A percentile compares a stretch with the other conserved stretches of the same genome.
phyloP scores from a whole-genome alignment of 805 yeast species.

The Hanseniaspora valbyensis region DNA sequence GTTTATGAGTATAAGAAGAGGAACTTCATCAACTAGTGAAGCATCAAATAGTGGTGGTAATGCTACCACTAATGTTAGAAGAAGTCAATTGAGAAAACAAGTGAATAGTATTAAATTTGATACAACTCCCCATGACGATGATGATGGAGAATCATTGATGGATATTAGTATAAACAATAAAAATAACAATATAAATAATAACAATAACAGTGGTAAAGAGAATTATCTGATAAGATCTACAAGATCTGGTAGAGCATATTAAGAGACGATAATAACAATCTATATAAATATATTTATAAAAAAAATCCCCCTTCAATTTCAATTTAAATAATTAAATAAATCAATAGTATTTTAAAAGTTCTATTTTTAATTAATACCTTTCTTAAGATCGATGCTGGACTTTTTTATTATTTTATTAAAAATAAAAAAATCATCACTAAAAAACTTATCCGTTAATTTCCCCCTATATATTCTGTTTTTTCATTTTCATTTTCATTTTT shows the following conservation, averaged over 20 bases:
- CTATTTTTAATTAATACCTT: too few relatives aligned
- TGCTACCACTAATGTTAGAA: neutral
- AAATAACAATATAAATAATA: neutral
- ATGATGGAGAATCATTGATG: slow-evolving; percentile 11
- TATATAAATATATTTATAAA: neutral
- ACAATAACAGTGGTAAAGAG: neutral
- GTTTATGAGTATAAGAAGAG: slow-evolving; percentile 7
- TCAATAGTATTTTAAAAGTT: too few relatives aligned
- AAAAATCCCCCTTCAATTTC: neutral
- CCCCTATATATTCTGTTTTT: too few relatives aligned
- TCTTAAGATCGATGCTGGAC: too few relatives aligned
- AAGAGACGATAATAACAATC: neutral
- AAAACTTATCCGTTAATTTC: too few relatives aligned
- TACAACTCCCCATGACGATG: slow-evolving; percentile 13
- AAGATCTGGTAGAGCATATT: slow-evolving; percentile 14
- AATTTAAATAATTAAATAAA: too few relatives aligned
- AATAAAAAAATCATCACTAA: too few relatives aligned
- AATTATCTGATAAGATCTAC: slow-evolving; percentile 4
- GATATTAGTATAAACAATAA: neutral
- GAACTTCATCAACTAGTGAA: neutral
- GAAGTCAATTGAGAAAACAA: neutral
- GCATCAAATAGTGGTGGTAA: too few relatives aligned
- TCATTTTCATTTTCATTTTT: too few relatives aligned
- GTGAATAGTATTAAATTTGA: slow-evolving; percentile 7
- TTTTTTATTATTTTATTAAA: too few relatives aligned